Conservation (phyloP, 139 green algal genomes). For the Coelastrella sp. region DNA sequence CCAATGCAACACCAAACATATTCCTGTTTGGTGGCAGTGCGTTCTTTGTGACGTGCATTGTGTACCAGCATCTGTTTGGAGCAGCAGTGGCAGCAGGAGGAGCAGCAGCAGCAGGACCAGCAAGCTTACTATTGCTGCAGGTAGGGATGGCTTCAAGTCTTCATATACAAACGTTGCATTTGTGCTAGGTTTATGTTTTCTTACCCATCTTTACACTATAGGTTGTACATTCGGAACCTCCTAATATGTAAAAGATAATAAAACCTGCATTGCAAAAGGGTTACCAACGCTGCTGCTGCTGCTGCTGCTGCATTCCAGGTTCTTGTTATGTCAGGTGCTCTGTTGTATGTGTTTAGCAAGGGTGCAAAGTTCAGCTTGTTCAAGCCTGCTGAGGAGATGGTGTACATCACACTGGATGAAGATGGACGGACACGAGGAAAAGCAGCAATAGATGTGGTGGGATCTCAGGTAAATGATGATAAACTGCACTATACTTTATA, state of each 20-base stretch:
- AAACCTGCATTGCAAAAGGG: no score
- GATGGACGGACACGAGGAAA: conserved; percentile 90
- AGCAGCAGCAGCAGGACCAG: conserved; percentile 19
- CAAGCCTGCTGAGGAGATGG: conserved; percentile 97
- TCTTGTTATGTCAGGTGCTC: conserved; percentile 75
- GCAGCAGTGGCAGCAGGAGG: background rate
- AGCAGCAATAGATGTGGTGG: conserved; percentile 94
- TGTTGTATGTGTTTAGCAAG: conserved; percentile 86
- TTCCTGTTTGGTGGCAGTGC: conserved; percentile 66
- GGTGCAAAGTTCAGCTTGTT: conserved; percentile 95
- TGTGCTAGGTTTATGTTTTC: no score
- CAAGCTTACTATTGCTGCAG: conserved; percentile 43
- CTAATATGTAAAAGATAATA: no score
- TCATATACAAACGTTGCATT: background rate
- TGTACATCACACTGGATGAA: conserved; percentile 79
- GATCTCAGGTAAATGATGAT: conserved; percentile 73
- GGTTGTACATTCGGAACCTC: no score
- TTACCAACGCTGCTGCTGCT: no score
- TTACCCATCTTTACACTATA: no score
- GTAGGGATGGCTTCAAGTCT: background rate
- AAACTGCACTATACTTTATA: no score
- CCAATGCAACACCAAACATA: conserved; percentile 76
- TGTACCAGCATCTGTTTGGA: conserved; percentile 63
- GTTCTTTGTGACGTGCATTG: conserved; percentile 85
- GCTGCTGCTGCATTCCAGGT: conserved; percentile 45